Evolutionary conservation across 352 stramenopile genomes (phyloP).

Genomic region (Phytopythium delawarense): DNA sequence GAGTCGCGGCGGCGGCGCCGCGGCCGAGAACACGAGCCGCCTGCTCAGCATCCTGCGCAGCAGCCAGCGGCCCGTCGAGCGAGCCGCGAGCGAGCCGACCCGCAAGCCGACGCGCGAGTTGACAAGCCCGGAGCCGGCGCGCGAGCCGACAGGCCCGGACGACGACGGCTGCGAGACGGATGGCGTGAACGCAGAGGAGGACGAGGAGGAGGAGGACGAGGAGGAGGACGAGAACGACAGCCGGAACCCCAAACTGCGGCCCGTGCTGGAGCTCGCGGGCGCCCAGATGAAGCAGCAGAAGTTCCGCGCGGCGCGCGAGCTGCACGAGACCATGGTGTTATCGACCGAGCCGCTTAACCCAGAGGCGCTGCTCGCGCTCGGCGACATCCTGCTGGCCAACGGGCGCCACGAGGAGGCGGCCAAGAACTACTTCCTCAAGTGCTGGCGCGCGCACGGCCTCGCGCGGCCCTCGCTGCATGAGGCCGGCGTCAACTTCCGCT

Average conservation of each 20-base stretch:
- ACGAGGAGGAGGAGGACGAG: slow-evolving; percentile 3
- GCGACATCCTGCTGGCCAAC: slow-evolving; percentile 46
- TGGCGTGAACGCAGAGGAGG: background rate
- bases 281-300: slow-evolving; percentile 41
- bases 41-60: slow-evolving; percentile 4
- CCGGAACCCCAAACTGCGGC: slow-evolving; percentile 19
- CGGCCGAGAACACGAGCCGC: slow-evolving; percentile 8
- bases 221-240: slow-evolving; percentile 8
- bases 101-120: too few relatives aligned
- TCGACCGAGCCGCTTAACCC: slow-evolving; percentile 28
- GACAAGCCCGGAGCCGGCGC: background rate
- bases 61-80: background rate
- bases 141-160: background rate
- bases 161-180: background rate
- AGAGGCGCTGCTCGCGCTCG: slow-evolving; percentile 47
- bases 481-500: background rate
- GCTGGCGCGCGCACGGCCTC: slow-evolving; percentile 28
- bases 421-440: slow-evolving; percentile 36
- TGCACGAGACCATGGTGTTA: slow-evolving; percentile 45
- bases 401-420: slow-evolving; percentile 32
- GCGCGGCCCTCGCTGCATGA: background rate
- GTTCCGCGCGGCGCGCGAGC: slow-evolving; percentile 39
- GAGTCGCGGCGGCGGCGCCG: background rate
- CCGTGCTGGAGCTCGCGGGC: slow-evolving; percentile 30
- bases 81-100: background rate